These are phyloP conservation scores for Talaromyces sp. DNA, from an alignment of 2,329 filamentous ascomycete genomes.

Conservation along the genomic window DNA sequence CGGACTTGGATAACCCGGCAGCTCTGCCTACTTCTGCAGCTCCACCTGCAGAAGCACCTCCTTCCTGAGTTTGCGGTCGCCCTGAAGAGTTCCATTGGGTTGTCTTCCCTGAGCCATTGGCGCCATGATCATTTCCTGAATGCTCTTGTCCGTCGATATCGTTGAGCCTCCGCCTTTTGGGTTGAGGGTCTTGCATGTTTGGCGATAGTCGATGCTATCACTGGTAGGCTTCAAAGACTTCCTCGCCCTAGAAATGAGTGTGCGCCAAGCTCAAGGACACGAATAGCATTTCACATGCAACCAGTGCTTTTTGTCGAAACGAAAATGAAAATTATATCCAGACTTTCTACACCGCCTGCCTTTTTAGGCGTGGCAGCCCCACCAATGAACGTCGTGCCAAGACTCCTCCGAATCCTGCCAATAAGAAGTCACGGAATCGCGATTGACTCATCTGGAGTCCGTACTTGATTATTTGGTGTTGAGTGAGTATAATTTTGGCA, in stretches of 20 bases:
- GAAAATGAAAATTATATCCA: background rate
- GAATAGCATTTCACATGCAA: background rate
- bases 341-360: background rate
- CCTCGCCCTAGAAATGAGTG: background rate
- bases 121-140: background rate
- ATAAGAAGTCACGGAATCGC: background rate
- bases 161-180: slow-evolving; percentile 11
- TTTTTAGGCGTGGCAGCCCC: background rate
- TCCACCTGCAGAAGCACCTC: slow-evolving; percentile 8
- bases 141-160: background rate
- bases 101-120: background rate
- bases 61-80: slow-evolving; percentile 1
- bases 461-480: background rate
- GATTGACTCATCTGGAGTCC: background rate
- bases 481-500: background rate
- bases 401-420: background rate
- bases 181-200: slow-evolving; percentile 9
- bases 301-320: background rate
- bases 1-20: slow-evolving; percentile 60
- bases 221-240: background rate
- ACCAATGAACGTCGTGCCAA: background rate
- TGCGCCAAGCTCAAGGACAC: background rate
- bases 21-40: slow-evolving; percentile 33
- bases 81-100: slow-evolving; percentile 12
- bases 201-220: background rate